phyloP scores from a whole-genome alignment of 2,329 filamentous ascomycete species.

The Botrytis cinerea region DNA sequence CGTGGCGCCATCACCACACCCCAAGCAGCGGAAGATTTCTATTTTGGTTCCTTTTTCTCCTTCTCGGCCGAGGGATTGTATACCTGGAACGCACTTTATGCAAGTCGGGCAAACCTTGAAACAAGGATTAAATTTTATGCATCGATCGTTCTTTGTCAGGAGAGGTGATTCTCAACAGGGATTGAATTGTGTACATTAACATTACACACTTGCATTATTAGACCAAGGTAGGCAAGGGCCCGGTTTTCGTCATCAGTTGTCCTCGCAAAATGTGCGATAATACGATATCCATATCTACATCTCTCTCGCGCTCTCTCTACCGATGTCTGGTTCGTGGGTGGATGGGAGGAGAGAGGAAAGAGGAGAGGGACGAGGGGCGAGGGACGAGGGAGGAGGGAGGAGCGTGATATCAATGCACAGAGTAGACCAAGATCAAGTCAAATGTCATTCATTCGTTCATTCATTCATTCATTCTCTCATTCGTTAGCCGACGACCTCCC shows the following conservation, averaged over 20 bases:
- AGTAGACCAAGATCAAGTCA: background rate
- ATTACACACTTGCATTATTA: background rate
- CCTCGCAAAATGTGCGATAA: background rate
- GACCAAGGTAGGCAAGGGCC: background rate
- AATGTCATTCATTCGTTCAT: background rate
- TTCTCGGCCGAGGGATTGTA: background rate
- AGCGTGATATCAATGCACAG: background rate
- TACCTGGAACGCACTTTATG: background rate
- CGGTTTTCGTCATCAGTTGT: constrained; percentile 5
- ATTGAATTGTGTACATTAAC: constrained; percentile 19
- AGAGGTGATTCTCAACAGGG: constrained; percentile 7
- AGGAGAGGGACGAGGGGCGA: background rate
- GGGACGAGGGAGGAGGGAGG: too few species aligned
- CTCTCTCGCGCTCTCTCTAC: too few species aligned
- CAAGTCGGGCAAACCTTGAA: background rate
- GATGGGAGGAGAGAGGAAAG: background rate
- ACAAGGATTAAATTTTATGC: background rate
- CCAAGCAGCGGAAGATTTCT: background rate
- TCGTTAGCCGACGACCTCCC: background rate
- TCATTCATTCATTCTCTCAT: too few species aligned
- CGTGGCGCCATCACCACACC: background rate
- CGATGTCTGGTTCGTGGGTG: background rate
- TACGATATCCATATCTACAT: background rate
- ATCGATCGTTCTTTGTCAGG: background rate
- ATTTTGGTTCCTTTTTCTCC: background rate